Conservation (phyloP, 2,329 filamentous ascomycete species). For the Trichoderma atrobrunneum region DNA sequence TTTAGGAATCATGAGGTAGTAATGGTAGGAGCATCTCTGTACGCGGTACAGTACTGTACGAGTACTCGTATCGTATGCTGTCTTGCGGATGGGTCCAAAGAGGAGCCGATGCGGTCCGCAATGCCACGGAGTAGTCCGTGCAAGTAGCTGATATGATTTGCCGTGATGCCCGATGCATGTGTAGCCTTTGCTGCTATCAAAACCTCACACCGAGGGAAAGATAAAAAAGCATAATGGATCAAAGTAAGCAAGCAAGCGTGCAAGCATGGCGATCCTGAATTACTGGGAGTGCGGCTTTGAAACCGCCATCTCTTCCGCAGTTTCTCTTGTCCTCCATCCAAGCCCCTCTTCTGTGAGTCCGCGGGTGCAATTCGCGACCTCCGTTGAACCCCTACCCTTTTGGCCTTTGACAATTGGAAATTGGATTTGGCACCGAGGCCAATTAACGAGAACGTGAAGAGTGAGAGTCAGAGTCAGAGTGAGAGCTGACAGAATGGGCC, state of each 20-base stretch:
- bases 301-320: background rate
- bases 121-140: background rate
- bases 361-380: background rate
- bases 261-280: background rate
- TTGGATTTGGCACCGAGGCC: background rate
- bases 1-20: background rate
- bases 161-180: background rate
- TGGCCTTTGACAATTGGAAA: background rate
- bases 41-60: background rate
- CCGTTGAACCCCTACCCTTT: background rate
- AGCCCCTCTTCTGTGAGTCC: background rate
- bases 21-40: background rate
- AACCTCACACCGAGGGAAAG: background rate
- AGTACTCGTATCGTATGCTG: background rate
- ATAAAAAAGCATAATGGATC: background rate
- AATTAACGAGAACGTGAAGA: background rate
- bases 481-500: background rate
- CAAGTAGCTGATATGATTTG: background rate
- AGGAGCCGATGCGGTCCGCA: background rate
- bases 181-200: background rate
- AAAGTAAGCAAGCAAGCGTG: background rate
- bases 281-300: background rate
- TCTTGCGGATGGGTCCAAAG: background rate
- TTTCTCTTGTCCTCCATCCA: background rate
- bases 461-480: background rate